Conservation (phyloP, 176 grass and related monocot genomes). For the Echinochloa phyllopogon region DNA sequence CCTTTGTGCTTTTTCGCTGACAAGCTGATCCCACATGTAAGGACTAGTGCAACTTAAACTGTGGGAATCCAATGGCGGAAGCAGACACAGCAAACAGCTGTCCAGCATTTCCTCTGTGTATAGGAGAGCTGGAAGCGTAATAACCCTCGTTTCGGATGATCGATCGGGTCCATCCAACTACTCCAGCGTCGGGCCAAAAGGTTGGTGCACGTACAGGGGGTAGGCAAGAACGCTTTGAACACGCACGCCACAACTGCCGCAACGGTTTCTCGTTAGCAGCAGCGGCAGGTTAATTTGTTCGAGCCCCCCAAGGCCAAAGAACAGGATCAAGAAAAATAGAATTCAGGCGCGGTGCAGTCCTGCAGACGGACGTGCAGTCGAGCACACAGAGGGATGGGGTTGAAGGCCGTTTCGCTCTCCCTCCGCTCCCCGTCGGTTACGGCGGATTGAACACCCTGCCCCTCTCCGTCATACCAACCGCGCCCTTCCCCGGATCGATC, state of each 20-base stretch:
- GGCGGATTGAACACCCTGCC: not conserved
- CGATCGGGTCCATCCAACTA: not conserved
- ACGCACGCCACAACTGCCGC: not conserved
- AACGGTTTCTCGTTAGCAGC: not conserved
- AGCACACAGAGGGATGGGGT: not conserved
- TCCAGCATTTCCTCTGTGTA: no score
- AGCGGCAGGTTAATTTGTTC: not conserved
- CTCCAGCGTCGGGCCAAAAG: not conserved
- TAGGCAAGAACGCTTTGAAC: not conserved
- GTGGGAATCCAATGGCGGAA: no score
- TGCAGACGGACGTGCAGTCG: no score
- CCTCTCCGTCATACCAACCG: not conserved
- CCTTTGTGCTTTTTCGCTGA: no score
- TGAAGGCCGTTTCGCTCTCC: not conserved
- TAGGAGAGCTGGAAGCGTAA: no score
- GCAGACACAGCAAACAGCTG: no score
- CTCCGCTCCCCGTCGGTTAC: no score
- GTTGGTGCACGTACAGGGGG: not conserved
- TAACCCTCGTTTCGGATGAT: not conserved
- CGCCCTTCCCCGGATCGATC: not conserved
- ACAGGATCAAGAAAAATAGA: not conserved
- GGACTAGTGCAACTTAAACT: no score
- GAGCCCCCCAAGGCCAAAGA: not conserved
- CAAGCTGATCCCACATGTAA: no score
- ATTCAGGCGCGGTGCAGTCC: not conserved